Base-by-base conservation (phyloP, 345 rosid species). In the Syzygium aqueum region DNA sequence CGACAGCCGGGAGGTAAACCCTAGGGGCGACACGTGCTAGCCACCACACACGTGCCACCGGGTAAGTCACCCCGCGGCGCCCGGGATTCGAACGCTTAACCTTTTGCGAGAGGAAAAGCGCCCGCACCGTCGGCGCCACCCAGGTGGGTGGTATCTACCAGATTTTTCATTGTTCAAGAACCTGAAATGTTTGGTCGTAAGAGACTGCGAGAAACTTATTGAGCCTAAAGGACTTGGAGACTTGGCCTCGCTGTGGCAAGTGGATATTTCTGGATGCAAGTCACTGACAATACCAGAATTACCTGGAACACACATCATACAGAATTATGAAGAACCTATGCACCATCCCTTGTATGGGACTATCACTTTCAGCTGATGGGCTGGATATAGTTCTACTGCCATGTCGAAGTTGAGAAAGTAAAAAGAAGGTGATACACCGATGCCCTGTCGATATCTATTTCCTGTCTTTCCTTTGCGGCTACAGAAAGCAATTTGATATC, bases 241-340 rank as follows among this genome's bases (percentile, higher is more conserved):
- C 82, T 65, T 85, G 77, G 1, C 51, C 53, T 2, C 40, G 0
- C 63, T 85, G 14, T 46, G 80, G 78, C 30, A 49, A n/a, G 54
- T 85, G 87, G 57, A 85, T 65, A 85, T 49, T 85, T 85, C 87
- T 23, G 87, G 87, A n/a, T 63, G 87, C 87, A 63, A 63, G 56
- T 85, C 87, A 17, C 53, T 85, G 30, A 51, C 4, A 25, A n/a
- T 59, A 65, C 82, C 56, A 2, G 40, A 52, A 54, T 52, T 52
- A 67, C 25, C 46, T 8, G 25, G 78, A 67, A 3, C 78, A 67
- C 25, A 67, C 78, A 8, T 67, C 78, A 67, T 67, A 10, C 46
- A 67, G 46, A 33, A 67, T 67, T 67, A 67, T 67, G 78, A 21
- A 2, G 46, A 67, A 67, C 78, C 78, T 33, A 67, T 67, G 78